Percentiles rank a stretch among this genome's conserved stretches.
Conservation (phyloP, 257 asterid species). For the Ligustrum vulgare region DNA sequence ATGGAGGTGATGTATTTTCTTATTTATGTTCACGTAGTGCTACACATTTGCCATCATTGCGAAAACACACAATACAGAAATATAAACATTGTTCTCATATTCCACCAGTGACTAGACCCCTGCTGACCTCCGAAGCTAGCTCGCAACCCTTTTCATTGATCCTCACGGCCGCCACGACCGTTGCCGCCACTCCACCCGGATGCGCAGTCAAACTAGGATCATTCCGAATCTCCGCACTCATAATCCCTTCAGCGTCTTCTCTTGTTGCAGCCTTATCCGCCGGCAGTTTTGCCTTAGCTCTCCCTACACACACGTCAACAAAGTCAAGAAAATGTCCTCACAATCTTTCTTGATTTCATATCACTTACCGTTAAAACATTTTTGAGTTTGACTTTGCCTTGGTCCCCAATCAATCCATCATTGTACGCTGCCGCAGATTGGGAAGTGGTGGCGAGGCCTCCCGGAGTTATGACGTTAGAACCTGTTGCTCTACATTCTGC, state of each 20-base stretch:
- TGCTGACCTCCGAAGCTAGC: too few species aligned
- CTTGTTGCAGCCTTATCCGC: constrained; percentile 59
- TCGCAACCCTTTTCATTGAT: constrained; percentile 23
- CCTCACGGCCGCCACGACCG: constrained; percentile 56
- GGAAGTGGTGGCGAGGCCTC: constrained; percentile 69
- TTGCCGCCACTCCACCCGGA: constrained; percentile 66
- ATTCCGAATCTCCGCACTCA: constrained; percentile 53
- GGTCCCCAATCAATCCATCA: constrained; percentile 38
- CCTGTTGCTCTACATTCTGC: constrained; percentile 75
- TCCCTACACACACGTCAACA: constrained; percentile 29
- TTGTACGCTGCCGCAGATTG: constrained; percentile 74
- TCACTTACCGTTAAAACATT: constrained; percentile 44
- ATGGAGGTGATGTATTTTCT: too few species aligned
- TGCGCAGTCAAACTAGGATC: constrained; percentile 31
- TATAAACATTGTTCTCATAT: too few species aligned
- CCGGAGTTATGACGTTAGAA: constrained; percentile 43
- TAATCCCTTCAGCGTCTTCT: constrained; percentile 65
- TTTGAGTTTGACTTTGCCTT: constrained; percentile 57
- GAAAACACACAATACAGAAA: too few species aligned
- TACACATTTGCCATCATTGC: too few species aligned
- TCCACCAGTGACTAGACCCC: too few species aligned
- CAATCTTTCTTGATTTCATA: background rate
- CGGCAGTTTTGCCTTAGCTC: constrained; percentile 46
- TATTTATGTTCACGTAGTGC: too few species aligned
- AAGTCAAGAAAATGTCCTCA: too few species aligned